A percentile compares a stretch with the other conserved stretches of the same genome.
Evolutionary conservation across 163 green algal species (phyloP).

Genomic region (Scenedesmus sp.): DNA sequence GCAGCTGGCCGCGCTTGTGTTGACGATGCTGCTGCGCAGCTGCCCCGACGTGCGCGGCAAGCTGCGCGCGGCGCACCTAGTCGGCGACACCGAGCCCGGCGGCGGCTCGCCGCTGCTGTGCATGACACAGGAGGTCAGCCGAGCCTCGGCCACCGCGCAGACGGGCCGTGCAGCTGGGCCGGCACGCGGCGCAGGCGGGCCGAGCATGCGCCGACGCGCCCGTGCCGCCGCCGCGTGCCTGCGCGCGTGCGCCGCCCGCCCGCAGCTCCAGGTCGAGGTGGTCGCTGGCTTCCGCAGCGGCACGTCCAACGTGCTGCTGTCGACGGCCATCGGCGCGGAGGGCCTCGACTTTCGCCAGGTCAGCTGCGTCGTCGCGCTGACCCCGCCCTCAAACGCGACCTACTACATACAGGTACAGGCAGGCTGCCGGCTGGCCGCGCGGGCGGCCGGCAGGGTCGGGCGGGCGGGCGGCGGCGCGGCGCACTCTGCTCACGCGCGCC

Average conservation of each 20-base stretch:
- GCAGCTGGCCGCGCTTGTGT: slow-evolving; percentile 31
- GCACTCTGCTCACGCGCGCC: too few relatives aligned
- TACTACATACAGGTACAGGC: slow-evolving; percentile 31
- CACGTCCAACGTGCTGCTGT: slow-evolving; percentile 28
- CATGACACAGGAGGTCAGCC: too few relatives aligned
- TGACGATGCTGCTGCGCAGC: slow-evolving; percentile 37
- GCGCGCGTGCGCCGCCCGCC: neutral
- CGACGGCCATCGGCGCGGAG: slow-evolving; percentile 38
- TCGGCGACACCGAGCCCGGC: slow-evolving; percentile 17
- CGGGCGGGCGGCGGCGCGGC: too few relatives aligned
- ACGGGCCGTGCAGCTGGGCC: too few relatives aligned
- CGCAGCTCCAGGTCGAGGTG: slow-evolving; percentile 18
- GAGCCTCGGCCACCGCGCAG: too few relatives aligned
- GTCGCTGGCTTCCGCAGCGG: slow-evolving; percentile 16
- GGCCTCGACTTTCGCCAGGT: slow-evolving; percentile 34
- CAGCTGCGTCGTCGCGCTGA: slow-evolving; percentile 23
- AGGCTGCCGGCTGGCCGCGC: neutral
- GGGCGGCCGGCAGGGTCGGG: neutral
- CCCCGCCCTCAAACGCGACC: slow-evolving; percentile 11
- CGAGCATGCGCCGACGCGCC: too few relatives aligned
- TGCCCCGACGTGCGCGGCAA: slow-evolving; percentile 3
- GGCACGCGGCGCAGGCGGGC: too few relatives aligned
- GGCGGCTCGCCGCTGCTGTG: neutral
- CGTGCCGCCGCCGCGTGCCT: too few relatives aligned
- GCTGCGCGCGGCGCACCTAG: slow-evolving; percentile 22